Evolutionary conservation across 2,329 filamentous ascomycete genomes (phyloP), one percentile per base, ranked within the genome.

Genomic region (Nothopassalora personata): DNA sequence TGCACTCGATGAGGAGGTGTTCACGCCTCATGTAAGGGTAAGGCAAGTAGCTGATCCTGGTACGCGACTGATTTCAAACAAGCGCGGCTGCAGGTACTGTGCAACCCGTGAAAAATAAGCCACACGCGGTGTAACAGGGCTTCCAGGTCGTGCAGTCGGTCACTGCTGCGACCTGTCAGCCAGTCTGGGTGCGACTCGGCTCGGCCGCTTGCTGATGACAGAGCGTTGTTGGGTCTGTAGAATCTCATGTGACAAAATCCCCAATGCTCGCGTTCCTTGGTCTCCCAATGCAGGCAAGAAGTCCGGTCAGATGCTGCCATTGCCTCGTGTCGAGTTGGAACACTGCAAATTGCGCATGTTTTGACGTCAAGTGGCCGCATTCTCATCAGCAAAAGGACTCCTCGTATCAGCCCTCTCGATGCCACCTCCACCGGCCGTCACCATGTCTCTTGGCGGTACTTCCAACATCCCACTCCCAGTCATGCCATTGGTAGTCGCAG

Each of bases 351-450:
- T 23, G 23, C 23, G 23, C 23, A 23, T 23, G 23, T 23, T 23
- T 23, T 23, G 47, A 18, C 31, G 8, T 66, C 64, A 66, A 8
- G 59, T 58, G 46, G 58, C 59, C 27, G 59, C 62, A 54, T 66
- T 62, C 34, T 66, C 64, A 54, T 66, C 64, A 13, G 64, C 59
- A 57, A 66, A 66, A 43, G 64, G 64, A 54, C 64, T 66, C 11
- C 59, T 57, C 33, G 60, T 61, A 48, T 61, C 64, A 36, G 54
- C 59, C n/a, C 60, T 53, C 45, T 59, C 56, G 28, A 63, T 60
- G 15, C 50, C 55, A 30, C 55, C 57, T 31, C 53, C 51, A 30
- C 49, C 39, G 18, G 45, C 52, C 48, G 54, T 52, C 15, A 59
- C 52, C 15, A 52, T 23, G 28, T 59, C 57, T 8, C 39, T 15